A percentile compares a stretch with the other conserved stretches of the same genome.
These are phyloP conservation scores for Aegle marmelos DNA, from an alignment of 345 rosid genomes.

Conservation along the genomic window DNA sequence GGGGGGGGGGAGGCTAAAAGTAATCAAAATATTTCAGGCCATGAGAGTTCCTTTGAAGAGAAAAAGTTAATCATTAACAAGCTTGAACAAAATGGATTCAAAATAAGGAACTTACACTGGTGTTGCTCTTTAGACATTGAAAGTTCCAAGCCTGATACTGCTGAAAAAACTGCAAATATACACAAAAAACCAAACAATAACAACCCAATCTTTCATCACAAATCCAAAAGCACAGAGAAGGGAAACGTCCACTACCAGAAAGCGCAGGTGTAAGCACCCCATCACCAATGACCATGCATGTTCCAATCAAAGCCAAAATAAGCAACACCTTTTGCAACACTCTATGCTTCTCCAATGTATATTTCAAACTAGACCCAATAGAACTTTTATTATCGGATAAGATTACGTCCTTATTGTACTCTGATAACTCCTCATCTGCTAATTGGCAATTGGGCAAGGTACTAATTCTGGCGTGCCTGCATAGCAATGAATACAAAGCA, in stretches of 20 bases:
- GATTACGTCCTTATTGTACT: slow-evolving; percentile 48
- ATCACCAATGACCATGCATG: slow-evolving; percentile 95
- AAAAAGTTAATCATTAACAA: neutral
- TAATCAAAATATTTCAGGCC: neutral
- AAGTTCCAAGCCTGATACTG: slow-evolving; percentile 81
- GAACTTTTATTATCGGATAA: slow-evolving; percentile 22
- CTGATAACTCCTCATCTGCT: slow-evolving; percentile 75
- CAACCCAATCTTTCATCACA: neutral
- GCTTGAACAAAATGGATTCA: slow-evolving; percentile 10
- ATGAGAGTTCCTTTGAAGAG: neutral
- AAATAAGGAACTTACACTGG: slow-evolving; percentile 50
- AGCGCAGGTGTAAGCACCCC: slow-evolving; percentile 90
- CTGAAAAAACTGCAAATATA: slow-evolving; percentile 72
- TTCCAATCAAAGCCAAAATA: slow-evolving; percentile 73
- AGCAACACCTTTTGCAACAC: slow-evolving; percentile 67
- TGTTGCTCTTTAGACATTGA: slow-evolving; percentile 75
- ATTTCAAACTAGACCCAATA: slow-evolving; percentile 53
- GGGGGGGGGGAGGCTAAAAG: no score
- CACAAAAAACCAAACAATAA: slow-evolving; percentile 17
- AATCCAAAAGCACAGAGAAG: slow-evolving; percentile 2
- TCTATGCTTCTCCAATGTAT: slow-evolving; percentile 60
- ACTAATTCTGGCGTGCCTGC: slow-evolving; percentile 75
- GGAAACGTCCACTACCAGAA: slow-evolving; percentile 48
- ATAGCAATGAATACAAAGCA: slow-evolving; percentile 74
- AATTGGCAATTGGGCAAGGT: slow-evolving; percentile 76